A percentile compares a stretch with the other conserved stretches of the same genome.
These are phyloP conservation scores for Tilletia setariae DNA, from an alignment of 1,284 basidiomycete genomes.

Conservation along the genomic window DNA sequence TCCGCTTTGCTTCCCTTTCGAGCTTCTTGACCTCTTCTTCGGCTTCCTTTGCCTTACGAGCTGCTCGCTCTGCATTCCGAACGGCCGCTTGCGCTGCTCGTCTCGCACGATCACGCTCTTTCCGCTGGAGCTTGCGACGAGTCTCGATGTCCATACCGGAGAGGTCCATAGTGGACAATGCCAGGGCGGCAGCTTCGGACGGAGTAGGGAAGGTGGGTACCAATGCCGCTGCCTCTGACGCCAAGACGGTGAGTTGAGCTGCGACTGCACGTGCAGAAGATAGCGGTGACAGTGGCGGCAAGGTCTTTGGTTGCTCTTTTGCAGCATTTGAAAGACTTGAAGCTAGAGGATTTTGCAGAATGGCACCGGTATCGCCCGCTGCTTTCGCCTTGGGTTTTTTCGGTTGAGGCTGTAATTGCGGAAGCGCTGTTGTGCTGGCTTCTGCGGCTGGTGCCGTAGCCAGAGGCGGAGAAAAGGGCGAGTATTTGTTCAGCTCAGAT, in stretches of 20 bases:
- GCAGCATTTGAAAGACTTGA: too few species aligned
- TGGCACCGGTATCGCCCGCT: too few species aligned
- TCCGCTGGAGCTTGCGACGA: slow-evolving; percentile 8
- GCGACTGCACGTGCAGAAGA: slow-evolving; percentile 7
- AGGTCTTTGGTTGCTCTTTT: too few species aligned
- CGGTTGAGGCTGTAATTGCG: too few species aligned
- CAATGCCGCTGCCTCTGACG: slow-evolving; percentile 1
- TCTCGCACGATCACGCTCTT: slow-evolving; percentile 2
- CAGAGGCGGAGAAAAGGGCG: too few species aligned
- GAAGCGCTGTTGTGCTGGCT: too few species aligned
- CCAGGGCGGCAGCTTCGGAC: slow-evolving; percentile 13
- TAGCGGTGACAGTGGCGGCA: neutral
- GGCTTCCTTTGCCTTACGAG: neutral
- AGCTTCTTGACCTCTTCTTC: slow-evolving; percentile 6
- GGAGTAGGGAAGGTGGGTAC: slow-evolving; percentile 2
- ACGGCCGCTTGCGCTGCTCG: slow-evolving; percentile 5
- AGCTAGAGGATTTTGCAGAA: neutral
- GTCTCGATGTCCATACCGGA: slow-evolving; percentile 10
- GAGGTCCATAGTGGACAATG: slow-evolving; percentile 8
- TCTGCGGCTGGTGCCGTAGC: too few species aligned
- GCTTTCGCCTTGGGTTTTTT: too few species aligned
- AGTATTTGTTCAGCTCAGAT: too few species aligned
- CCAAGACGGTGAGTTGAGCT: neutral
- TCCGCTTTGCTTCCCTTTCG: slow-evolving; percentile 2
- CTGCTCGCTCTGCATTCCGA: neutral